Conservation (phyloP, 805 yeast species). For the Teunomyces panamensis region DNA sequence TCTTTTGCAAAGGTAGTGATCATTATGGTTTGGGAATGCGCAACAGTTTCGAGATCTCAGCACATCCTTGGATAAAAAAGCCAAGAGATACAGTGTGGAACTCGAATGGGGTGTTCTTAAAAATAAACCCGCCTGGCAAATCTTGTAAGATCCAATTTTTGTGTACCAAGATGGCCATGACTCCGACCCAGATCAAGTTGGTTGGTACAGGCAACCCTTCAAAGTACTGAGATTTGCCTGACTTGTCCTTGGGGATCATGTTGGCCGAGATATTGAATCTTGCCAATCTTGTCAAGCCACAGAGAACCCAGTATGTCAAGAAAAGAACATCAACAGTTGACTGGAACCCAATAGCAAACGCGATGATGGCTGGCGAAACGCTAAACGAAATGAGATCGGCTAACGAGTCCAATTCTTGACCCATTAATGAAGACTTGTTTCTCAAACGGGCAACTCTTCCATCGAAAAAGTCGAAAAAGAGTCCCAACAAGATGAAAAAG, state of each 20-base stretch:
- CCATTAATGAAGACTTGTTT: conserved; percentile 88
- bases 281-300: conserved; percentile 92
- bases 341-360: conserved; percentile 86
- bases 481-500: conserved; percentile 83
- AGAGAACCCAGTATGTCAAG: conserved; percentile 80
- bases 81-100: conserved; percentile 67
- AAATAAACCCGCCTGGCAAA: conserved; percentile 65
- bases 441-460: conserved; percentile 96
- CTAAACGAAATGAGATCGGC: conserved; percentile 95
- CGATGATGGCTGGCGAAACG: conserved; percentile 92
- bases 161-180: conserved; percentile 68
- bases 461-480: conserved; percentile 94
- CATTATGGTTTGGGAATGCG: conserved; percentile 81
- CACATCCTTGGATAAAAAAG: conserved; percentile 80
- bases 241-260: conserved; percentile 82
- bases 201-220: conserved; percentile 98
- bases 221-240: conserved; percentile 86
- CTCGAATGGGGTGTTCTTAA: conserved; percentile 58
- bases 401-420: conserved; percentile 94
- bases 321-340: conserved; percentile 76
- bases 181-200: conserved; percentile 66
- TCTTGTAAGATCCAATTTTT: conserved; percentile 45
- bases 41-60: conserved; percentile 86
- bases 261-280: conserved; percentile 93
- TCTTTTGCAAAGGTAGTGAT: neutral